Conservation (phyloP, 495 filamentous ascomycete species). For the Viridothelium virens region DNA sequence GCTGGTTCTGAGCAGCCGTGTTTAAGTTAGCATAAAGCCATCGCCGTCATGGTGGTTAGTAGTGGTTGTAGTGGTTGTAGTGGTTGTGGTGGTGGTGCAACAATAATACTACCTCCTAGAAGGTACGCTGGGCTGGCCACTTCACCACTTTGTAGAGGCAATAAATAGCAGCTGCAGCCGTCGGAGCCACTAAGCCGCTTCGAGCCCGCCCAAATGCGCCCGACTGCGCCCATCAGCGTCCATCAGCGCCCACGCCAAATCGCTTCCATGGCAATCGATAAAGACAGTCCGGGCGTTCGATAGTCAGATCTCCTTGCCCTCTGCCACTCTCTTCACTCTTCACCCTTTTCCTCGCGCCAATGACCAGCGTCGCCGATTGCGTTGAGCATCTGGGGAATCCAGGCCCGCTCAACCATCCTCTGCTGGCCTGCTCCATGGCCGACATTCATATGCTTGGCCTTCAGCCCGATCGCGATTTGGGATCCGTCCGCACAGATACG, state of each 20-base stretch:
- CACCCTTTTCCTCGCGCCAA: background rate
- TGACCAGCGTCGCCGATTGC: too few species aligned
- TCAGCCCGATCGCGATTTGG: background rate
- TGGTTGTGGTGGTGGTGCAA: too few species aligned
- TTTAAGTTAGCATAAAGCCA: too few species aligned
- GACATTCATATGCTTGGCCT: too few species aligned
- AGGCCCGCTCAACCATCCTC: too few species aligned
- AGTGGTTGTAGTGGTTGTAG: too few species aligned
- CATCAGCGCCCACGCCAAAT: background rate
- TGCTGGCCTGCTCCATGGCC: too few species aligned
- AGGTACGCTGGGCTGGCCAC: background rate
- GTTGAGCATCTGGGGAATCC: too few species aligned
- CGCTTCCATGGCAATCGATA: background rate
- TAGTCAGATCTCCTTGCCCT: background rate
- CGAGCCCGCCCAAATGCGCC: background rate
- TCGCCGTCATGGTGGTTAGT: too few species aligned
- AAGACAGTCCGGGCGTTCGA: background rate
- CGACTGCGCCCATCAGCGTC: background rate
- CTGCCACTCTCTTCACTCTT: background rate
- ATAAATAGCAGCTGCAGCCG: constrained; percentile 9
- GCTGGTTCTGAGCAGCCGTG: background rate
- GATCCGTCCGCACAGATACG: background rate
- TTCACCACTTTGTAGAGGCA: background rate
- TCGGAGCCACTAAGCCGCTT: background rate
- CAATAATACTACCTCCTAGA: too few species aligned